Percentiles rank a stretch among this genome's conserved stretches.
These are phyloP conservation scores for Dactylellina drechsleri DNA, from an alignment of 2,329 filamentous ascomycete genomes.

Conservation along the genomic window DNA sequence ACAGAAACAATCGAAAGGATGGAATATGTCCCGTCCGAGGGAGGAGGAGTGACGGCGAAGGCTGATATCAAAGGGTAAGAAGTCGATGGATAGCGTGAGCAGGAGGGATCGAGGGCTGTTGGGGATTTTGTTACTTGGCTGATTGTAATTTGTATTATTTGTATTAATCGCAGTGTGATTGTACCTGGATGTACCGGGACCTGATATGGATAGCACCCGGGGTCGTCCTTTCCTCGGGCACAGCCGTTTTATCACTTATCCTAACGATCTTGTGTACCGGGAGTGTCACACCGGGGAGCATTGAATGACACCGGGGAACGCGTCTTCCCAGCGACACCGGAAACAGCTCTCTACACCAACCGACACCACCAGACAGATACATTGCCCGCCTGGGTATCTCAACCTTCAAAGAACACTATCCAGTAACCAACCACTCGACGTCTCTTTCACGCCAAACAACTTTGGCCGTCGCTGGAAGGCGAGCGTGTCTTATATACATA, in stretches of 20 bases:
- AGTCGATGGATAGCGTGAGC: constrained; percentile 10
- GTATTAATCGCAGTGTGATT: not conserved
- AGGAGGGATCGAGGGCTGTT: constrained; percentile 15
- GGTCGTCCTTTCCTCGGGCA: not conserved
- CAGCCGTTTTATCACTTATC: not conserved
- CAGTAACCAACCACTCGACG: not conserved
- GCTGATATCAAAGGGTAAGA: constrained; percentile 10
- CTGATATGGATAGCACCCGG: too few relatives aligned
- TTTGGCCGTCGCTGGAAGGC: not conserved
- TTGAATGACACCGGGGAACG: not conserved
- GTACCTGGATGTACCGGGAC: not conserved
- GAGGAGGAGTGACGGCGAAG: constrained; percentile 1
- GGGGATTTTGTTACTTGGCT: constrained; percentile 9
- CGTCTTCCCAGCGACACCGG: constrained; percentile 4
- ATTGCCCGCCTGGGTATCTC: too few relatives aligned
- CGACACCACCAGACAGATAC: not conserved
- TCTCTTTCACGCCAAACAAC: not conserved
- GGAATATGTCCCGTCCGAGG: not conserved
- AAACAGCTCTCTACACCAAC: constrained; percentile 1
- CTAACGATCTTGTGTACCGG: not conserved
- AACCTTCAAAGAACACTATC: too few relatives aligned
- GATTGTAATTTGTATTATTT: not conserved
- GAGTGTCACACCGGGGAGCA: not conserved
- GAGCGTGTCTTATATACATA: not conserved
- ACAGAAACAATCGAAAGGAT: constrained; percentile 3